Percentiles rank a stretch among this genome's conserved stretches.
Evolutionary conservation across 2,329 filamentous ascomycete species (phyloP).

Genomic region (Pseudogymnoascus pannorum): DNA sequence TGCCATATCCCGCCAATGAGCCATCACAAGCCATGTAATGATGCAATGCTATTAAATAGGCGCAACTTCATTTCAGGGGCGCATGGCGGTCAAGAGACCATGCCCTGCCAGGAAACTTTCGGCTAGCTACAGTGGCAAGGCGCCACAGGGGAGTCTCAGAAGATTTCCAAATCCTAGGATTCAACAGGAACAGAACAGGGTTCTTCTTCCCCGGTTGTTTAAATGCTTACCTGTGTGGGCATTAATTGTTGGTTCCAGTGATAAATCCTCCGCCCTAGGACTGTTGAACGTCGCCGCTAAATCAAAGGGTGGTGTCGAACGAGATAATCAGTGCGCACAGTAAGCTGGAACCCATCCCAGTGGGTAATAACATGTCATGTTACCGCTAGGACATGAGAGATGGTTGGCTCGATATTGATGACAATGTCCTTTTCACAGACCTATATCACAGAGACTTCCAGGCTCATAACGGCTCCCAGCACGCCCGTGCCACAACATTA

Average conservation of each 20-base stretch:
- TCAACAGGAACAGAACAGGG: neutral
- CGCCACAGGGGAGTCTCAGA: neutral
- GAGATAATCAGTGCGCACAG: neutral
- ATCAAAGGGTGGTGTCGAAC: neutral
- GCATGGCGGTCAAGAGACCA: neutral
- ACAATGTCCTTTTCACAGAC: neutral
- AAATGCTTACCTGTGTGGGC: neutral
- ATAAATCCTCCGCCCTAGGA: neutral
- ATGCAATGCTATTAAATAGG: neutral
- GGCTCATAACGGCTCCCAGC: neutral
- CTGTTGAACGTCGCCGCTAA: neutral
- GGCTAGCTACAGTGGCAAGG: neutral
- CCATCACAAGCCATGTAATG: neutral
- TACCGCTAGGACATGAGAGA: neutral
- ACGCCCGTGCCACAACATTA: neutral
- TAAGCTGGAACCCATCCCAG: neutral
- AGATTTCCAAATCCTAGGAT: neutral
- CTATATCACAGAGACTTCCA: neutral
- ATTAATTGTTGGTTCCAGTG: neutral
- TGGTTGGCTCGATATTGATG: neutral
- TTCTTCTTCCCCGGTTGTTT: neutral
- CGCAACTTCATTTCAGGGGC: neutral
- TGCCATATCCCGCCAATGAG: neutral
- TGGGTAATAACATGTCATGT: slow-evolving; percentile 1
- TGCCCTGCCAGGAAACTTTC: neutral